Evolutionary conservation across 495 filamentous ascomycete genomes (phyloP).

Genomic region (Neurospora tetrasperma): DNA sequence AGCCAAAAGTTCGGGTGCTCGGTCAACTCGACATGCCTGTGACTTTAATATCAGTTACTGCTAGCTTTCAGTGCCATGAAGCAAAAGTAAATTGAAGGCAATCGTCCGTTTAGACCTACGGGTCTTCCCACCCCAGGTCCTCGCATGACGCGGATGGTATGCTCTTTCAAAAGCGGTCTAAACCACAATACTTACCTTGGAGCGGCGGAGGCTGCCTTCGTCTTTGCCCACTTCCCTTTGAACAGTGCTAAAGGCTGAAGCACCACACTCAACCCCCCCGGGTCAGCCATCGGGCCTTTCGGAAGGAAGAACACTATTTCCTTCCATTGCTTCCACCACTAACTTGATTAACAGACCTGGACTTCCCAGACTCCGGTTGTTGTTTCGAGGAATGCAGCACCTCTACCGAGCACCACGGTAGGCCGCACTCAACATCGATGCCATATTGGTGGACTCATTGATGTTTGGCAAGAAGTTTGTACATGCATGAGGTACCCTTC

Average conservation of each 20-base stretch:
- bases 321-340: constrained; percentile 21
- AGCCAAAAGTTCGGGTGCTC: not conserved
- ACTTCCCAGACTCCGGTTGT: not conserved
- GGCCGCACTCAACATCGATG: not conserved
- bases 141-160: not conserved
- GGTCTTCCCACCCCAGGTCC: not conserved
- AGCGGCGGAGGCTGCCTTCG: constrained; percentile 24
- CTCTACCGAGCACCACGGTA: not conserved
- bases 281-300: constrained; percentile 13
- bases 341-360: constrained; percentile 28
- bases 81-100: not conserved
- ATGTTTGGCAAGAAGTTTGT: not conserved
- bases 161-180: not conserved
- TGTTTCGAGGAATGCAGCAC: not conserved
- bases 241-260: constrained; percentile 31
- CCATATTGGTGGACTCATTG: not conserved
- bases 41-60: not conserved
- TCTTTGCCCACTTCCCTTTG: constrained; percentile 28
- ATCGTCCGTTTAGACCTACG: not conserved
- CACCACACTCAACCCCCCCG: constrained; percentile 18
- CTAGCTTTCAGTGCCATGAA: not conserved
- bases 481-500: constrained; percentile 12
- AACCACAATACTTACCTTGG: constrained; percentile 22
- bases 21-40: not conserved
- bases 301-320: constrained; percentile 23